Evolutionary conservation across 2,329 filamentous ascomycete genomes (phyloP).

Genomic region (Plectosphaerella cucumerina): DNA sequence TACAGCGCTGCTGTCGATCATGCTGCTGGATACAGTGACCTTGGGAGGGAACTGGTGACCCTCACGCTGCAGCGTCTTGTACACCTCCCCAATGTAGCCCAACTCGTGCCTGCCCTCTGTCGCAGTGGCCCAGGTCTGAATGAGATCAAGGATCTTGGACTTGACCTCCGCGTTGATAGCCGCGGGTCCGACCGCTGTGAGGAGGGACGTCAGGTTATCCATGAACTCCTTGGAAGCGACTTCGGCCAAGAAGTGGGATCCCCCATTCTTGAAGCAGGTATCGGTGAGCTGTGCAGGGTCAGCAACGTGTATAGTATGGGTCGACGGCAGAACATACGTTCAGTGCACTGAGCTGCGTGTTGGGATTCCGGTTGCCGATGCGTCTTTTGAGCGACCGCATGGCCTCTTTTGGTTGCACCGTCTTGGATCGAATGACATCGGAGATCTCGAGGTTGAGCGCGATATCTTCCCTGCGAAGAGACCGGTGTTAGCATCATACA

Average conservation of each 20-base stretch:
- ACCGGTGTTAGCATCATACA: too few relatives aligned
- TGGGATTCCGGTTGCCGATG: conserved; percentile 96
- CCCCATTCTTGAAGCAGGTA: conserved; percentile 98
- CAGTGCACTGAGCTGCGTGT: conserved; percentile 90
- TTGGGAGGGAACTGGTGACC: conserved; percentile 87
- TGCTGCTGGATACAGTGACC: conserved; percentile 84
- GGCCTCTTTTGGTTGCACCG: conserved; percentile 93
- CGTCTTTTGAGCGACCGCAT: conserved; percentile 94
- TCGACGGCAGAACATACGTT: conserved; percentile 54
- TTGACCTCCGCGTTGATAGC: conserved; percentile 83
- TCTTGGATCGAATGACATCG: conserved; percentile 95
- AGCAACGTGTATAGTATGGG: not conserved
- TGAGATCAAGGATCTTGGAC: conserved; percentile 84
- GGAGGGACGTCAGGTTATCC: conserved; percentile 88
- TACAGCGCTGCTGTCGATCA: conserved; percentile 96
- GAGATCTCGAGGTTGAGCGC: conserved; percentile 97
- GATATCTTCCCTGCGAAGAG: conserved; percentile 74
- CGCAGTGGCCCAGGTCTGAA: conserved; percentile 89
- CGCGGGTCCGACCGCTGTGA: conserved; percentile 72
- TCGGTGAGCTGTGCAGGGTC: conserved; percentile 71
- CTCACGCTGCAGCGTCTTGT: conserved; percentile 75
- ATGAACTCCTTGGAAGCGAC: conserved; percentile 97
- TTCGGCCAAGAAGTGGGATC: conserved; percentile 88
- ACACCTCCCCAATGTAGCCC: conserved; percentile 84
- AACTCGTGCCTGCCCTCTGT: conserved; percentile 81